These are phyloP conservation scores for Epichloe gansuensis DNA, from an alignment of 2,329 filamentous ascomycete genomes.

Conservation along the genomic window DNA sequence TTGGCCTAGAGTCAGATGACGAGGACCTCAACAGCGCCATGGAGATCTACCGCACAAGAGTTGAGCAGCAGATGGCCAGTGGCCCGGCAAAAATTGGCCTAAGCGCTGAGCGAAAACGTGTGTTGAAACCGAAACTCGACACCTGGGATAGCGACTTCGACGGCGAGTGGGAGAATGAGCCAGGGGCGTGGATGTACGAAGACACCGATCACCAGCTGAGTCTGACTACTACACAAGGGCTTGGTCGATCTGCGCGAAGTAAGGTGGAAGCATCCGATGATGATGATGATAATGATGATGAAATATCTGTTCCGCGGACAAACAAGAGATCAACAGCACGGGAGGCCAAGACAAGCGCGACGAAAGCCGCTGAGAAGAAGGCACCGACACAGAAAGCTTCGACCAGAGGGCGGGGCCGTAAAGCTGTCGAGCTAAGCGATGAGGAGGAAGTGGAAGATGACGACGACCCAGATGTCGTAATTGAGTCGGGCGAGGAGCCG, in stretches of 20 bases:
- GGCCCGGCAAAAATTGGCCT: constrained; percentile 34
- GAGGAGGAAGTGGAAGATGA: constrained; percentile 33
- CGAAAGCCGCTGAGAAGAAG: constrained; percentile 24
- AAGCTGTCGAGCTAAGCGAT: constrained; percentile 18
- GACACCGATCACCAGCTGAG: constrained; percentile 10
- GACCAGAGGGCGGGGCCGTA: constrained; percentile 26
- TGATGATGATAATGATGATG: neutral
- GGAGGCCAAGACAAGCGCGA: constrained; percentile 16
- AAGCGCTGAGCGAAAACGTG: constrained; percentile 23
- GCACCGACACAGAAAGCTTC: constrained; percentile 34
- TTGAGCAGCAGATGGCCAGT: constrained; percentile 58
- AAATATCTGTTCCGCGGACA: constrained; percentile 19
- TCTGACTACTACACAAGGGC: constrained; percentile 6
- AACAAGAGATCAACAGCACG: constrained; percentile 17
- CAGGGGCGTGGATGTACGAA: constrained; percentile 40
- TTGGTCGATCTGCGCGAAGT: constrained; percentile 7
- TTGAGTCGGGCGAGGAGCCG: constrained; percentile 39
- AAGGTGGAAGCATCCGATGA: constrained; percentile 14
- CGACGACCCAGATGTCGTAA: constrained; percentile 37
- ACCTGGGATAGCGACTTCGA: constrained; percentile 85
- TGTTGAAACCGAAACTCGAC: constrained; percentile 61
- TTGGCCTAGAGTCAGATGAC: constrained; percentile 52
- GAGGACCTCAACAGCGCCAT: constrained; percentile 59
- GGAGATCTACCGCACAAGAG: constrained; percentile 54
- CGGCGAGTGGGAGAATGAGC: constrained; percentile 72